Conservation (phyloP, 192 early-diverging fungal genomes). For the Allomyces arbusculus region DNA sequence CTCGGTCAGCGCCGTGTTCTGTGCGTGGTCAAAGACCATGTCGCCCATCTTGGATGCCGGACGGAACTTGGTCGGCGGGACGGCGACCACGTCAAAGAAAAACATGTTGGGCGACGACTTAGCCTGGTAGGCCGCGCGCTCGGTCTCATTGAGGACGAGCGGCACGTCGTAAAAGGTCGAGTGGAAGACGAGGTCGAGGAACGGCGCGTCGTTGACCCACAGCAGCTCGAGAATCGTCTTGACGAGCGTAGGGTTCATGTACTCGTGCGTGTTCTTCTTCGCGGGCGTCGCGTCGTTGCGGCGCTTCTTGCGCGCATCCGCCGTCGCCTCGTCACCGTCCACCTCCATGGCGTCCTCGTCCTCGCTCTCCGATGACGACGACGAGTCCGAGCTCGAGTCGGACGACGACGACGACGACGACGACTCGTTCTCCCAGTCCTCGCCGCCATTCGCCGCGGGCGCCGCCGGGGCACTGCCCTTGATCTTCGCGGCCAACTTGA, state of each 20-base stretch:
- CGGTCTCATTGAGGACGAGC: not conserved
- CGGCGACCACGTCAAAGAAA: slow-evolving; percentile 78
- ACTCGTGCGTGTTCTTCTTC: slow-evolving; percentile 13
- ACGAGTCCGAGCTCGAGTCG: not conserved
- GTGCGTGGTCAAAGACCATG: slow-evolving; percentile 78
- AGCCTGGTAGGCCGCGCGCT: not conserved
- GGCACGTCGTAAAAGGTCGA: slow-evolving; percentile 25
- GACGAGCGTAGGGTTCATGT: not conserved
- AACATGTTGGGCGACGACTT: slow-evolving; percentile 50
- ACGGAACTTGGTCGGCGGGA: slow-evolving; percentile 82
- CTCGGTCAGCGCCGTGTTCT: slow-evolving; percentile 67
- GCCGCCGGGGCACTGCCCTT: not conserved
- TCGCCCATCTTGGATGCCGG: slow-evolving; percentile 81
- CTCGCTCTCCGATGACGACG: slow-evolving; percentile 7
- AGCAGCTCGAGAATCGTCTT: slow-evolving; percentile 20
- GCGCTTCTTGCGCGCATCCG: slow-evolving; percentile 10
- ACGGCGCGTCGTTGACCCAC: slow-evolving; percentile 51
- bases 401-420: slow-evolving; percentile 4
- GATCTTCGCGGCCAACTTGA: not conserved
- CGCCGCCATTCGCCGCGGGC: not conserved
- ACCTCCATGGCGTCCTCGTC: slow-evolving; percentile 9
- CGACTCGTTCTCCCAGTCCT: slow-evolving; percentile 8
- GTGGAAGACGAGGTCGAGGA: slow-evolving; percentile 69
- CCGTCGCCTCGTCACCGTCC: slow-evolving; percentile 14
- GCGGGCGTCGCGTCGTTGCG: slow-evolving; percentile 8